Evolutionary conservation across 805 yeast species (phyloP).

Genomic region (Spathaspora boniae): DNA sequence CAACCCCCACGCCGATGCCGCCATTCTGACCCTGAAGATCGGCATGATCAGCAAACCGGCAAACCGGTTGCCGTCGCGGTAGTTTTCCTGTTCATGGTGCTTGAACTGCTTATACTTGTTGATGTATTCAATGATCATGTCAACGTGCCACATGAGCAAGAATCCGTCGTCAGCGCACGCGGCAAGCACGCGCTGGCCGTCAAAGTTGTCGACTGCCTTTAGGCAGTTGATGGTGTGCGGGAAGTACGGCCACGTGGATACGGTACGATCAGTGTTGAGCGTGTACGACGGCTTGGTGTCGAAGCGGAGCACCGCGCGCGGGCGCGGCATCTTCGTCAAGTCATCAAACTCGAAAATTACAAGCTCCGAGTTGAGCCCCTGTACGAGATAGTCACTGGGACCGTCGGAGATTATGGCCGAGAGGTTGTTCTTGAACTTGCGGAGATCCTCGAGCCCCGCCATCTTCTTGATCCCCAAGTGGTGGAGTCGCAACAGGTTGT

Average conservation of each 20-base stretch:
- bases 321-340: slow-evolving; percentile 23
- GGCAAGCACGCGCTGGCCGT: slow-evolving; percentile 38
- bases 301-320: slow-evolving; percentile 26
- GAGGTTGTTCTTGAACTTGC: slow-evolving; percentile 42
- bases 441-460: slow-evolving; percentile 19
- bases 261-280: slow-evolving; percentile 35
- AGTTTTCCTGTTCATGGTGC: neutral
- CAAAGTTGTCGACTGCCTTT: slow-evolving; percentile 33
- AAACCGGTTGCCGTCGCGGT: slow-evolving; percentile 11
- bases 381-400: slow-evolving; percentile 22
- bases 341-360: slow-evolving; percentile 29
- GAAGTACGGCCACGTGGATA: slow-evolving; percentile 49
- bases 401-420: slow-evolving; percentile 19
- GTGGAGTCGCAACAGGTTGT: slow-evolving; percentile 27
- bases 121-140: slow-evolving; percentile 18
- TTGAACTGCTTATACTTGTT: neutral
- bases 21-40: slow-evolving; percentile 28
- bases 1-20: slow-evolving; percentile 61
- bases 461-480: slow-evolving; percentile 21
- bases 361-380: slow-evolving; percentile 33
- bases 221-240: slow-evolving; percentile 58
- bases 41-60: slow-evolving; percentile 19
- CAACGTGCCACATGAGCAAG: slow-evolving; percentile 33
- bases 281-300: slow-evolving; percentile 43
- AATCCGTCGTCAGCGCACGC: slow-evolving; percentile 57